Base-by-base conservation (phyloP, 208 protist species). In the Crithidia thermophila region DNA sequence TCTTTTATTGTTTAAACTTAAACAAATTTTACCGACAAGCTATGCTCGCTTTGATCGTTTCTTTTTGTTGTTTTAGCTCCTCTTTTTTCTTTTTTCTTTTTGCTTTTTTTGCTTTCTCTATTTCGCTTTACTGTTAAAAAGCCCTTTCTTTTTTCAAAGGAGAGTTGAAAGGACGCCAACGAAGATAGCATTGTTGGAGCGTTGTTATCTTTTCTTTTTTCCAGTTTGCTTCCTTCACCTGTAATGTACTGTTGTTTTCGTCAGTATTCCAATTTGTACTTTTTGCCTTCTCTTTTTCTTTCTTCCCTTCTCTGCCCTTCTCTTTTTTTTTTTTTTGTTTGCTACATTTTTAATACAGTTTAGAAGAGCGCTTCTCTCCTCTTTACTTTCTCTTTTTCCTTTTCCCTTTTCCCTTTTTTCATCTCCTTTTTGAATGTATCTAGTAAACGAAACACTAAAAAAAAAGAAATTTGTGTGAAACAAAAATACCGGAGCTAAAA, bases 51-150 rank as follows among this genome's bases (percentile, higher is more conserved):
- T 33, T 33, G 16, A 14, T 30, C 37, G 45, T 59, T 59, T 36
- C 33, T 67, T 52, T 53, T 46, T 56, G 4, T 33, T 58, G 28
- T 46, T n/a, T 43, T 33, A 13, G 9, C 46, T 1, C 13, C n/a
- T 55, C 23, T 43, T 43, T 25, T 43, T 39, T 57, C 51, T 25
- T 25, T 49, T 57, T 56, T 37, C 7, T 60, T 45, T 63, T 39
- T 20, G 4, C 57, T 45, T 5, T 43, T 34, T 53, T 50, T 21
- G 14, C 9, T 42, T 57, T 28, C n/a, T 28, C 25, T 30, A 14
- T 14, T 23, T 31, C 28, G 13, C 7, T 23, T 37, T 53, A 23
- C n/a, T 52, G 6, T n/a, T n/a, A n/a, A n/a, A n/a, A n/a, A n/a
- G n/a, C n/a, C n/a, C n/a, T 39, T 39, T 39, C 11, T 11, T 14